Evolutionary conservation across 352 stramenopile species (phyloP).

Genomic region (Phytophthora pinifolia): DNA sequence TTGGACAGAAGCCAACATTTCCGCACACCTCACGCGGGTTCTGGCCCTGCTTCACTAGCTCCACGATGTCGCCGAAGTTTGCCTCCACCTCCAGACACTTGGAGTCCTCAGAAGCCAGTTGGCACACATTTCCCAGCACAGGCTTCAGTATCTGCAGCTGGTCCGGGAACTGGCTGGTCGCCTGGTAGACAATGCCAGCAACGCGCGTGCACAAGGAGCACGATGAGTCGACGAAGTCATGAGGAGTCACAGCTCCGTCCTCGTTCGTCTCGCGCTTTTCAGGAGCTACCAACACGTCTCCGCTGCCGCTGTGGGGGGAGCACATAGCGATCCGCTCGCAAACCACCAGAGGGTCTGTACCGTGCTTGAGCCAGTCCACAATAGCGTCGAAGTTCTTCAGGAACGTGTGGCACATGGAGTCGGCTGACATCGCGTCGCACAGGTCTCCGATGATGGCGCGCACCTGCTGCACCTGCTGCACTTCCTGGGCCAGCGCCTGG

Average conservation of each 20-base stretch:
- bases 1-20: conserved; percentile 40
- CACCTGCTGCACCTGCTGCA: conserved; percentile 65
- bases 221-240: conserved; percentile 12
- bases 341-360: conserved; percentile 59
- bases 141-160: conserved; percentile 48
- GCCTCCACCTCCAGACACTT: conserved; percentile 51
- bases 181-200: conserved; percentile 40
- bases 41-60: conserved; percentile 48
- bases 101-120: conserved; percentile 35
- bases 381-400: conserved; percentile 76
- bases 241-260: conserved; percentile 11
- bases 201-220: conserved; percentile 58
- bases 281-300: background rate
- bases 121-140: conserved; percentile 44
- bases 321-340: conserved; percentile 71
- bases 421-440: conserved; percentile 62
- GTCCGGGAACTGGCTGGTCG: conserved; percentile 35
- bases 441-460: conserved; percentile 76
- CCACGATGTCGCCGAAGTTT: conserved; percentile 65
- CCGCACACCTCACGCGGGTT: conserved; percentile 48
- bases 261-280: conserved; percentile 10
- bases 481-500: conserved; percentile 52
- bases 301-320: conserved; percentile 18
- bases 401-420: conserved; percentile 83
- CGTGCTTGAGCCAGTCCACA: conserved; percentile 75